Base-by-base conservation (phyloP, 768 basidiomycete genomes). In the Mycena pura region DNA sequence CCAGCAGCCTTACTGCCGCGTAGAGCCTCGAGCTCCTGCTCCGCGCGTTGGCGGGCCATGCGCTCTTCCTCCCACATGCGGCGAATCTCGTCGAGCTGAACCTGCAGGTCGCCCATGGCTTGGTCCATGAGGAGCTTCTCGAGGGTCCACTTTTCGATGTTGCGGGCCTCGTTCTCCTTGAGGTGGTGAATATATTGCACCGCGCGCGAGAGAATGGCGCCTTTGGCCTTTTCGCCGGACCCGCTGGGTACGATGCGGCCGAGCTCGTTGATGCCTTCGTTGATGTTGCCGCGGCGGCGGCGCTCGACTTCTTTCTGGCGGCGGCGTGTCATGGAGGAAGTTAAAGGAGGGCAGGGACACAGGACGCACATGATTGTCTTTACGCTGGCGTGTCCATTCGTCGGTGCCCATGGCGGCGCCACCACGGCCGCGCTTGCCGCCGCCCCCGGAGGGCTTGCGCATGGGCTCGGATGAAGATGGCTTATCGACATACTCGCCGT, bases 281-380 rank as follows among this genome's bases (percentile, higher is more conserved):
- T 97, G 77, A 99, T 98, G 67, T 95, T 95, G 15, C 95, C 95
- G 45, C 96, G 84, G 52, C 96, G 89, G 34, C 94, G 87, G 52
- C 96, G 91, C 74, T 99, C 96, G 13, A 99, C 95, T 78, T 98
- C 95, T 93, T 98, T 98, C 96, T 98, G 78, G 50, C 56, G 38
- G 24, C n/a, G n/a, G n/a, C 38, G 17, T 15, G 25, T 65, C n/a
- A 68, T n/a, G 48, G 11, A 21, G 6, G 47, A 29, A 50, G 28
- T 22, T 17, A 19, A 36, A n/a, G 14, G 6, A 6, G 41, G 9
- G 6, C 32, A 38, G 34, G 27, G 49, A n/a, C 19, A 0, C 22
- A 38, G 34, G 22, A 78, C 87, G 31, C 69, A 89, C 91, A 72
- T 93, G 91, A 58, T 93, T 93, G 65, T 92, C 91, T 70, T 92